Conservation (phyloP, 2,329 filamentous ascomycete species). For the Ophiostoma piceae region DNA sequence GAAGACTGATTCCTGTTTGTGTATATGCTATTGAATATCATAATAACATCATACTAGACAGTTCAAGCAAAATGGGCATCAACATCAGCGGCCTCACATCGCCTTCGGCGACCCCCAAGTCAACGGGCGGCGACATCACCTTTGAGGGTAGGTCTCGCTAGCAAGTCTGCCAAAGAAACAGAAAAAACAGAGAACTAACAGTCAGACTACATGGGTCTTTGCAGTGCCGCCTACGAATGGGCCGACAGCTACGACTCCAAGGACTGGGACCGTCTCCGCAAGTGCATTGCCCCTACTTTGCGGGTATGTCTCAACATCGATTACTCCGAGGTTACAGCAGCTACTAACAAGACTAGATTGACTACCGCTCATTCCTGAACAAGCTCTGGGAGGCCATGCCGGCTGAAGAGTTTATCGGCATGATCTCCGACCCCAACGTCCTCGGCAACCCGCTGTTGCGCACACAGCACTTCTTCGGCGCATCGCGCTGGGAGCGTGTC, state of each 20-base stretch:
- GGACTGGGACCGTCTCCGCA: conserved; percentile 56
- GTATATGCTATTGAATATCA: not conserved
- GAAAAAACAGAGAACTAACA: conserved; percentile 24
- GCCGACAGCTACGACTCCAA: conserved; percentile 62
- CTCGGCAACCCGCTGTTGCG: conserved; percentile 57
- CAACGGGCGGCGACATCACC: conserved; percentile 20
- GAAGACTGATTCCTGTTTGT: not conserved
- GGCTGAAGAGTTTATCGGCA: conserved; percentile 55
- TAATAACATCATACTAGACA: not conserved
- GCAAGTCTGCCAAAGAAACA: not conserved
- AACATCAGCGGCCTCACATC: conserved; percentile 21
- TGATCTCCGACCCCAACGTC: conserved; percentile 53
- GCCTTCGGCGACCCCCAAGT: conserved; percentile 7
- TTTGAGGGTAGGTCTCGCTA: conserved; percentile 24
- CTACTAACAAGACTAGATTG: conserved; percentile 46
- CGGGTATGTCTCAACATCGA: conserved; percentile 36
- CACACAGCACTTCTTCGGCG: conserved; percentile 62
- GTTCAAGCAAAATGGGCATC: conserved; percentile 22
- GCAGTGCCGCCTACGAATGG: conserved; percentile 54
- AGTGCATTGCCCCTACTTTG: conserved; percentile 58
- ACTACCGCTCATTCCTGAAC: conserved; percentile 63
- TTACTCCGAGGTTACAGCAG: not conserved
- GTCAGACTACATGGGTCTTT: conserved; percentile 47
- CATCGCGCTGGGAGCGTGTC: conserved; percentile 52
- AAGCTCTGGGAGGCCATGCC: conserved; percentile 58